These are phyloP conservation scores for Colletotrichum sp. DNA, from an alignment of 2,329 filamentous ascomycete genomes.

Conservation along the genomic window DNA sequence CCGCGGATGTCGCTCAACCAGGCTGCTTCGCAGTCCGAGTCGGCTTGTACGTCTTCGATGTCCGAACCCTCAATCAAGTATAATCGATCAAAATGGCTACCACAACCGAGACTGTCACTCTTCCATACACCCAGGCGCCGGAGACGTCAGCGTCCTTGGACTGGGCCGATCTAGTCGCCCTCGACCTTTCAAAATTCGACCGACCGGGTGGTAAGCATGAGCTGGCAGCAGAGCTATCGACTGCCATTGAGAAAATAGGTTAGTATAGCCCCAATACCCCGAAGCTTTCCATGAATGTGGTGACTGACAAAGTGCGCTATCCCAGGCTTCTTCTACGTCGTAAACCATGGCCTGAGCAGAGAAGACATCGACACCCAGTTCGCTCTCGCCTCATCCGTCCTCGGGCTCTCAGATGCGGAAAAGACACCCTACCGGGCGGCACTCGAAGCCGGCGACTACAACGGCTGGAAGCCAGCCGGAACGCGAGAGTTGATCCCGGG, in stretches of 20 bases:
- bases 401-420: constrained; percentile 57
- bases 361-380: constrained; percentile 64
- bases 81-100: background rate
- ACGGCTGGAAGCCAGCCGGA: constrained; percentile 58
- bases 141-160: background rate
- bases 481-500: constrained; percentile 28
- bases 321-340: constrained; percentile 56
- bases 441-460: constrained; percentile 57
- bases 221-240: background rate
- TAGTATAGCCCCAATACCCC: fast-evolving
- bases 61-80: fast-evolving
- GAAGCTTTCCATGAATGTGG: fast-evolving
- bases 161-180: background rate
- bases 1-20: background rate
- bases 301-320: background rate
- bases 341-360: constrained; percentile 64
- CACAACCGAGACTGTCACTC: background rate
- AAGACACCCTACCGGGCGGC: constrained; percentile 60
- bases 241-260: background rate
- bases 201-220: background rate
- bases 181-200: background rate
- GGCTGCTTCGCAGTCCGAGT: background rate
- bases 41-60: background rate
- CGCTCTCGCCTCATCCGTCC: constrained; percentile 60
- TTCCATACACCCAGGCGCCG: background rate